These are phyloP conservation scores for Phaseolus lunatus DNA, from an alignment of 306 rosid genomes.

Conservation along the genomic window DNA sequence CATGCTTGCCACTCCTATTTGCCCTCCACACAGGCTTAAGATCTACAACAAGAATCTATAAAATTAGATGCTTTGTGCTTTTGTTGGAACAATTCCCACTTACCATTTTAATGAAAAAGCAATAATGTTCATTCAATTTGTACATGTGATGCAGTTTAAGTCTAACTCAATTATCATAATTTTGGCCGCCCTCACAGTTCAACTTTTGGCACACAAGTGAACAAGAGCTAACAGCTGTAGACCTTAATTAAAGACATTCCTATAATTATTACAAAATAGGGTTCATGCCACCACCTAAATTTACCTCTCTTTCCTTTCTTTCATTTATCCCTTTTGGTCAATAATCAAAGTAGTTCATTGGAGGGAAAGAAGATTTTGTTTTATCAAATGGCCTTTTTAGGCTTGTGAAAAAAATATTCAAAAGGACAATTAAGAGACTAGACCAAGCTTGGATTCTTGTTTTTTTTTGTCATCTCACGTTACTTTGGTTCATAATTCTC, in stretches of 20 bases:
- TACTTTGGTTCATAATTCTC: not conserved
- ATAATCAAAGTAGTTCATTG: not conserved
- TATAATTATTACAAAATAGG: constrained; percentile 43
- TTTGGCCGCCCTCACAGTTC: constrained; percentile 52
- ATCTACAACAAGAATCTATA: constrained; percentile 31
- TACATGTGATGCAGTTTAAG: constrained; percentile 7
- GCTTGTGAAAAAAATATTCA: not conserved
- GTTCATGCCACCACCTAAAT: constrained; percentile 25
- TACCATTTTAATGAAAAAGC: not conserved
- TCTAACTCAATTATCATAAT: constrained; percentile 26
- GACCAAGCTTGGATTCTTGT: not conserved
- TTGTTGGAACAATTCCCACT: constrained; percentile 22
- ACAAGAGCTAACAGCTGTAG: constrained; percentile 48
- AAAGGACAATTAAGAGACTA: not conserved
- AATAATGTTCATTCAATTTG: constrained; percentile 7
- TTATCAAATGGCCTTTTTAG: not conserved
- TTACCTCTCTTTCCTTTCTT: constrained; percentile 18
- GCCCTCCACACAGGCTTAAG: constrained; percentile 2
- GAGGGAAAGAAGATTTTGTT: not conserved
- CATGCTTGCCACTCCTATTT: constrained; percentile 49
- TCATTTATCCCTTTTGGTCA: not conserved
- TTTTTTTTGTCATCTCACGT: not conserved
- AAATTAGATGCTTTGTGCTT: constrained; percentile 35
- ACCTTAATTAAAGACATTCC: constrained; percentile 50
- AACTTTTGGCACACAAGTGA: constrained; percentile 39